Percentiles rank a stretch among this genome's conserved stretches.
These are phyloP conservation scores for Phlyctochytrium planicorne DNA, from an alignment of 192 early-diverging fungal species.

Conservation along the genomic window DNA sequence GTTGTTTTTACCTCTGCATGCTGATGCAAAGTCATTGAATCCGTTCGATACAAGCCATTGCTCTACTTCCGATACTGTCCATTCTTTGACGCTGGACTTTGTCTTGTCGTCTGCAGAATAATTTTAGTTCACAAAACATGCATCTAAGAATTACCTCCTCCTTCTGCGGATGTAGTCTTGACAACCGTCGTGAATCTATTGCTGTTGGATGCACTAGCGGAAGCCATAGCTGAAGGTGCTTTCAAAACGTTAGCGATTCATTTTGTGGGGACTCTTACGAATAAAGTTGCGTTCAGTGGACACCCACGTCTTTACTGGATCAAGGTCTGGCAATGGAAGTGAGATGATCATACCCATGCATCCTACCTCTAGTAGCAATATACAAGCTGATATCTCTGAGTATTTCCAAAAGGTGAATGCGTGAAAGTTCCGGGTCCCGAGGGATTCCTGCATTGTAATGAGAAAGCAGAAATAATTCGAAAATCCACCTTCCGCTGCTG, in stretches of 20 bases:
- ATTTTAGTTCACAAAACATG: not conserved
- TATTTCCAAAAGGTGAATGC: conserved; percentile 18
- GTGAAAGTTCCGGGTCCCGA: not conserved
- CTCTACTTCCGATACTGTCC: not conserved
- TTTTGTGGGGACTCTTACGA: conserved; percentile 11
- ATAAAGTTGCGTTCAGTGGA: conserved; percentile 21
- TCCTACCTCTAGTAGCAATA: conserved; percentile 9
- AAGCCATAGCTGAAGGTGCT: not conserved
- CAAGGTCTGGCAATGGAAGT: not conserved
- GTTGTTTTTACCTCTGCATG: not conserved
- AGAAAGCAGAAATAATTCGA: too few species aligned
- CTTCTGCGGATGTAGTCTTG: not conserved
- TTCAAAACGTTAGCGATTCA: not conserved
- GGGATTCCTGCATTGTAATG: not conserved
- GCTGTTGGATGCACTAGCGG: not conserved
- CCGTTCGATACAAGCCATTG: not conserved
- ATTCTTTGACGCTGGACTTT: not conserved
- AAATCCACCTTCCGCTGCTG: too few species aligned
- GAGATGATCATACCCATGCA: not conserved
- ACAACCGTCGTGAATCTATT: not conserved
- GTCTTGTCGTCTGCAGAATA: not conserved
- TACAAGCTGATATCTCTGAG: conserved; percentile 23
- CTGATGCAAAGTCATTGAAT: not conserved
- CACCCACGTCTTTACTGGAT: conserved; percentile 19
- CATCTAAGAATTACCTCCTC: not conserved